phyloP scores from a whole-genome alignment of 352 stramenopile genomes.

The Pythium phragmitis region DNA sequence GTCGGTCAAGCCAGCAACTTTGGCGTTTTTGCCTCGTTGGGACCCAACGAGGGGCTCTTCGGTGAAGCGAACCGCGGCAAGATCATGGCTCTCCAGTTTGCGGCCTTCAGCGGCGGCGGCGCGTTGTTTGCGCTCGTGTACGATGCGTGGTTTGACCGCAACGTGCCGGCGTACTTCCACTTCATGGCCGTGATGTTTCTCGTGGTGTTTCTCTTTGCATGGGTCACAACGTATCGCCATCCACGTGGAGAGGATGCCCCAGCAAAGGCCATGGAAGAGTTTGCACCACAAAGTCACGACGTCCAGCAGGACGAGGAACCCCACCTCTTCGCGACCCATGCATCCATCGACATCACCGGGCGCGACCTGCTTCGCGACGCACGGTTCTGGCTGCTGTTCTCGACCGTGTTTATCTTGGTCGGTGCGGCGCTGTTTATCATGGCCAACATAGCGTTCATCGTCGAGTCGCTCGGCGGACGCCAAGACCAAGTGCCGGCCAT shows the following conservation, averaged over 20 bases:
- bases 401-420: slow-evolving; percentile 70
- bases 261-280: slow-evolving; percentile 11
- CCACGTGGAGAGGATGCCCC: neutral
- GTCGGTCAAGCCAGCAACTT: slow-evolving; percentile 70
- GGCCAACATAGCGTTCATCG: slow-evolving; percentile 79
- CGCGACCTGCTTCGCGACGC: slow-evolving; percentile 42
- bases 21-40: slow-evolving; percentile 67
- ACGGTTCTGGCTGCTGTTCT: slow-evolving; percentile 71
- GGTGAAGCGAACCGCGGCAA: slow-evolving; percentile 63
- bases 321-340: neutral
- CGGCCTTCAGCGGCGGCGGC: slow-evolving; percentile 63
- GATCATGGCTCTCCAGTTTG: slow-evolving; percentile 66
- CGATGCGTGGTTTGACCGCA: slow-evolving; percentile 48
- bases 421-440: slow-evolving; percentile 76
- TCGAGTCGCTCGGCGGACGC: slow-evolving; percentile 48
- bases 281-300: neutral
- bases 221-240: slow-evolving; percentile 49
- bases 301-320: neutral
- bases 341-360: slow-evolving; percentile 40
- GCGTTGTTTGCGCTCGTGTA: slow-evolving; percentile 73
- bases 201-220: slow-evolving; percentile 50
- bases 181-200: slow-evolving; percentile 67
- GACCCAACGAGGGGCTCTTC: slow-evolving; percentile 73
- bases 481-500: slow-evolving; percentile 59
- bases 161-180: slow-evolving; percentile 58